Evolutionary conservation across 208 protist species (phyloP).

Genomic region (Leptomonas pyrrhocoris): DNA sequence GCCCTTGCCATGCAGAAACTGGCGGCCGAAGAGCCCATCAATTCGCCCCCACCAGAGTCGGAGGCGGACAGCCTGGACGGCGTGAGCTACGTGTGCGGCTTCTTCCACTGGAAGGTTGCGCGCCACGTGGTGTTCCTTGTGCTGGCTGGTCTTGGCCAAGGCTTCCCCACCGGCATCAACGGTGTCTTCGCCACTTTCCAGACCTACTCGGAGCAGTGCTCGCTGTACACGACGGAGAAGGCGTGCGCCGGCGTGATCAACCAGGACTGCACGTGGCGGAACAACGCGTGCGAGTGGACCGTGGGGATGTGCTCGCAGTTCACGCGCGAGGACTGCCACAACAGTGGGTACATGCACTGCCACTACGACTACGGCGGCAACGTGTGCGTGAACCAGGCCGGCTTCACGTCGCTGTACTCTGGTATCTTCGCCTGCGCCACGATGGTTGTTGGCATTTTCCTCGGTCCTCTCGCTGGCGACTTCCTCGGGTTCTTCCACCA

Average conservation of each 20-base stretch:
- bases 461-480: slow-evolving; percentile 11
- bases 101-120: slow-evolving; percentile 20
- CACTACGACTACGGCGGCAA: slow-evolving; percentile 16
- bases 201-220: slow-evolving; percentile 20
- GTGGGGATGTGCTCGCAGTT: slow-evolving; percentile 18
- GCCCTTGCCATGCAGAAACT: slow-evolving; percentile 23
- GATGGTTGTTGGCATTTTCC: slow-evolving; percentile 16
- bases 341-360: slow-evolving; percentile 21
- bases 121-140: slow-evolving; percentile 17
- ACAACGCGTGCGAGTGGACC: slow-evolving; percentile 9
- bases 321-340: slow-evolving; percentile 9
- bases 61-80: slow-evolving; percentile 21
- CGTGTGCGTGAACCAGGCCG: slow-evolving; percentile 7
- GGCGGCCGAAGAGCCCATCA: background rate
- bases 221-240: slow-evolving; percentile 18
- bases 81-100: slow-evolving; percentile 19
- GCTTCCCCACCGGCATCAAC: slow-evolving; percentile 20
- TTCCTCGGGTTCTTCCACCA: slow-evolving; percentile 16
- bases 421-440: slow-evolving; percentile 13
- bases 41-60: background rate
- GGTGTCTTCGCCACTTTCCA: slow-evolving; percentile 16
- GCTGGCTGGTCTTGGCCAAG: slow-evolving; percentile 12
- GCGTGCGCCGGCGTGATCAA: slow-evolving; percentile 15
- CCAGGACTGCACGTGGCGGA: slow-evolving; percentile 20
- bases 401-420: slow-evolving; percentile 12